Evolutionary conservation across 2,329 filamentous ascomycete species (phyloP).

Genomic region (Aspergillus novofumigatus): DNA sequence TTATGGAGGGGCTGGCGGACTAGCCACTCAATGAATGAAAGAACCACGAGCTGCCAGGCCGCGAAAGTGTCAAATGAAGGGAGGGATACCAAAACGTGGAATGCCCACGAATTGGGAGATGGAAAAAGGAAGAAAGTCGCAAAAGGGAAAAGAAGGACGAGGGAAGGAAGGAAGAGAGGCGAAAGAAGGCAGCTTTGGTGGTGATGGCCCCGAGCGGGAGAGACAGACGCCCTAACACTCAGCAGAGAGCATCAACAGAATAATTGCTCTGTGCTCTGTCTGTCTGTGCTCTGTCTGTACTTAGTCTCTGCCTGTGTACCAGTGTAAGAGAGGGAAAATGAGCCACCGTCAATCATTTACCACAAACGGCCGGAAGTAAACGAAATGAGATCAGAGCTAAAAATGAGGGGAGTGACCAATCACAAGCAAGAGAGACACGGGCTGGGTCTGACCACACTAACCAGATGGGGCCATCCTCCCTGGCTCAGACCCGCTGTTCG

Average conservation of each 20-base stretch:
- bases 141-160: slow-evolving; percentile 5
- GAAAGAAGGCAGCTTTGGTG: background rate
- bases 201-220: background rate
- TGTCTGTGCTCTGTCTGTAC: no score
- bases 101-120: slow-evolving; percentile 11
- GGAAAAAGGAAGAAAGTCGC: slow-evolving; percentile 8
- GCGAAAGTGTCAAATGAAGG: slow-evolving; percentile 16
- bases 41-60: slow-evolving; percentile 34
- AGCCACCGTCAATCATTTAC: slow-evolving; percentile 1
- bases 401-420: slow-evolving; percentile 14
- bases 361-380: slow-evolving; percentile 10
- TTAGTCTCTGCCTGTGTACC: no score
- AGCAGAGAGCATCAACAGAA: no score
- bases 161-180: background rate
- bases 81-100: slow-evolving; percentile 7
- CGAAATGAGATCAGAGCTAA: slow-evolving; percentile 17
- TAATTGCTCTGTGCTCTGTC: no score
- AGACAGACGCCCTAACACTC: background rate
- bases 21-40: slow-evolving; percentile 31
- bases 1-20: slow-evolving; percentile 11
- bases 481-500: background rate
- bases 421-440: background rate
- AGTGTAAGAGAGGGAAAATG: no score
- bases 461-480: background rate
- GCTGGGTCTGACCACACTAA: slow-evolving; percentile 4